Evolutionary conservation across 345 rosid genomes (phyloP).

Genomic region (Salix viminalis): DNA sequence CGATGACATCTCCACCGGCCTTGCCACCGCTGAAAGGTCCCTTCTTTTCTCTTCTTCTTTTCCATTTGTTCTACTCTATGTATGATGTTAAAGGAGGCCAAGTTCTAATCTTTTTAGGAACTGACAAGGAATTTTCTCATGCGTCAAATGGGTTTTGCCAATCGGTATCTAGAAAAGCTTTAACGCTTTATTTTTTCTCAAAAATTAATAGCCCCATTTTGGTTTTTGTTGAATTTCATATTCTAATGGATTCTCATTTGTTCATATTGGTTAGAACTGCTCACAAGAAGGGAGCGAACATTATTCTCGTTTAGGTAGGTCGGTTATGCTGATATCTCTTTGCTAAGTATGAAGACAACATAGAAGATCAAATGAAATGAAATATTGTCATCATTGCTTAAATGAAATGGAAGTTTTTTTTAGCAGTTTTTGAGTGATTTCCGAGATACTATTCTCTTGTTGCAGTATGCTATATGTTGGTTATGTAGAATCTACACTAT

Average conservation of each 20-base stretch:
- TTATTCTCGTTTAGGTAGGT: slow-evolving; percentile 82
- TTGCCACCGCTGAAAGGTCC: slow-evolving; percentile 74
- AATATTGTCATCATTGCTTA: not conserved
- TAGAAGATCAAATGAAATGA: not conserved
- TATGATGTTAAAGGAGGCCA: not conserved
- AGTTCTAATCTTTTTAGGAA: not conserved
- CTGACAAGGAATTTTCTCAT: not conserved
- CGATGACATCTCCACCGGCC: slow-evolving; percentile 65
- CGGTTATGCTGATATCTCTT: not conserved
- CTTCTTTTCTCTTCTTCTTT: not conserved
- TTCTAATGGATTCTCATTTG: not conserved
- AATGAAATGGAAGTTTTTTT: not conserved
- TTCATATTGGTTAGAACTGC: slow-evolving; percentile 71
- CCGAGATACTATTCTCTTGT: not conserved
- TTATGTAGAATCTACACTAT: no score
- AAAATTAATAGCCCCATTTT: not conserved
- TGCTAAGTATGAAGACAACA: not conserved
- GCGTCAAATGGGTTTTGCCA: not conserved
- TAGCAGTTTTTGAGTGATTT: not conserved
- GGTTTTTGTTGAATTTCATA: not conserved
- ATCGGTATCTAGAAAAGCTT: not conserved
- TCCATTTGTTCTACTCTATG: not conserved
- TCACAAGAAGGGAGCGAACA: slow-evolving; percentile 68
- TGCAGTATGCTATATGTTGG: not conserved
- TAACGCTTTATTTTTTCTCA: not conserved